Conservation (phyloP, 768 basidiomycete species). For the Termitomyces bulborhizus region DNA sequence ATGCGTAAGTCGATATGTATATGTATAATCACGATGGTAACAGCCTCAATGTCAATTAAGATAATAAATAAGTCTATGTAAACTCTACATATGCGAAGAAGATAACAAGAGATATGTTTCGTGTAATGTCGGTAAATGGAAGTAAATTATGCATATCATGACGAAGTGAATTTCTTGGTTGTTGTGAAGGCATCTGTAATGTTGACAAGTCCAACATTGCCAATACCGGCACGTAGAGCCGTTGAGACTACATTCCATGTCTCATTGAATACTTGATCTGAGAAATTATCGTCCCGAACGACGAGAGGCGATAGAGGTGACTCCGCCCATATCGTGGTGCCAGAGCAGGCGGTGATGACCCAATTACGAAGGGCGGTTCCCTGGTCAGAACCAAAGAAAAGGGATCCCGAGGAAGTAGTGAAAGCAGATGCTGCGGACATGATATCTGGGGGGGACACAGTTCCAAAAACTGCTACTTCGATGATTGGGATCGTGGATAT, state of each 20-base stretch:
- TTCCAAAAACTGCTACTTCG: conserved; percentile 63
- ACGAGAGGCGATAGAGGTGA: conserved; percentile 42
- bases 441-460: conserved; percentile 42
- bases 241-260: conserved; percentile 42
- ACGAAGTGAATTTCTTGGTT: conserved; percentile 24
- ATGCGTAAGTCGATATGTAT: background rate
- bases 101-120: background rate
- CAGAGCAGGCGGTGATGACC: conserved; percentile 37
- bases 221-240: conserved; percentile 26
- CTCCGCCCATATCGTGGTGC: conserved; percentile 46
- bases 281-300: conserved; percentile 43
- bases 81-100: background rate
- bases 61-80: conserved; percentile 7
- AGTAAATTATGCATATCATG: conserved; percentile 13
- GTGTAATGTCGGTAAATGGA: background rate
- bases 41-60: background rate
- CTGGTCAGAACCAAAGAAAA: conserved; percentile 57
- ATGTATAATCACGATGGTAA: background rate
- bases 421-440: conserved; percentile 44
- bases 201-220: conserved; percentile 32
- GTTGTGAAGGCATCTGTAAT: conserved; percentile 36
- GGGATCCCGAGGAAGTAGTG: conserved; percentile 35
- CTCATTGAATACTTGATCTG: conserved; percentile 35
- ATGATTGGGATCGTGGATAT: conserved; percentile 44
- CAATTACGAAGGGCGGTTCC: conserved; percentile 45